These are phyloP conservation scores for Solanum chaucha DNA, from an alignment of 257 asterid genomes.

Conservation along the genomic window DNA sequence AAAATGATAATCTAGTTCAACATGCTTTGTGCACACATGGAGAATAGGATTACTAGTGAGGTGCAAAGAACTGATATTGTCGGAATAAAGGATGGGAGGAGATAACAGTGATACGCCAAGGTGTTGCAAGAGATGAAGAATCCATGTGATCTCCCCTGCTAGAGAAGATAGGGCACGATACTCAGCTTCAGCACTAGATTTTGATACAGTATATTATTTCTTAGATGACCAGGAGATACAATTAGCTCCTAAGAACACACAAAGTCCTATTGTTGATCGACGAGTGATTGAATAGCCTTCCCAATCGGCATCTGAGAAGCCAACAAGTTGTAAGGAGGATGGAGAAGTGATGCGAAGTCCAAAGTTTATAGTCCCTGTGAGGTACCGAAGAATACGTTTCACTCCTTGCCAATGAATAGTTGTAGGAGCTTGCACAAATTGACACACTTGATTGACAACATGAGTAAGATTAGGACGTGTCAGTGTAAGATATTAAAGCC, in stretches of 20 bases:
- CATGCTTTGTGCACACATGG: too few species aligned
- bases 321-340: neutral
- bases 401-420: neutral
- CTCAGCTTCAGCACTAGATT: too few species aligned
- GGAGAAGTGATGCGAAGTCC: neutral
- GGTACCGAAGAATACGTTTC: neutral
- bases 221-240: neutral
- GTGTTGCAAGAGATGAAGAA: too few species aligned
- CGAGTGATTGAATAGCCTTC: neutral
- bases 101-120: too few species aligned
- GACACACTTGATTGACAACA: neutral
- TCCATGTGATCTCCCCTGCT: too few species aligned
- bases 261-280: neutral
- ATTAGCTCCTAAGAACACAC: neutral
- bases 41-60: too few species aligned
- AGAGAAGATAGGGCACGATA: too few species aligned
- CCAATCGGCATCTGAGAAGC: neutral
- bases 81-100: too few species aligned
- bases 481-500: neutral
- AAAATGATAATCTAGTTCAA: too few species aligned
- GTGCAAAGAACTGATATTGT: too few species aligned
- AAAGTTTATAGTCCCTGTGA: neutral
- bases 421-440: neutral
- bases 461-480: neutral
- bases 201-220: too few species aligned